Evolutionary conservation across 2,329 filamentous ascomycete species (phyloP), one percentile per base, ranked within the genome.

Genomic region (Atkinsonella hypoxylon): DNA sequence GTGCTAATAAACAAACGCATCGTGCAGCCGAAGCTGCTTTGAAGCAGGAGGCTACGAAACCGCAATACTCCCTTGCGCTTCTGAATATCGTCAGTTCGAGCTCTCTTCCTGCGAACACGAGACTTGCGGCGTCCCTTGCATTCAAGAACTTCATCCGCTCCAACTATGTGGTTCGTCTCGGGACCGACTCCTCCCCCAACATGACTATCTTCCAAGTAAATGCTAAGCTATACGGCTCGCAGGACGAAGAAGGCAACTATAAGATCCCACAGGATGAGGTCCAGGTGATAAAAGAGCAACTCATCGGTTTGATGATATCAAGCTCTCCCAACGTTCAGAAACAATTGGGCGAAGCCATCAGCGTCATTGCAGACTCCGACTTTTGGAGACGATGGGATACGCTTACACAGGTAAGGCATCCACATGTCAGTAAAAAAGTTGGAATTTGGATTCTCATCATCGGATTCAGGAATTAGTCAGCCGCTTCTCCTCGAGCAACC

Each of bases 131-230:
- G 61, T 88, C 93, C 30, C 77, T 98, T 53, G 93, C 87, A 73
- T 98, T 98, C 79, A 98, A 98, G 72, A 98, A 98, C 74, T 95
- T 95, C 68, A 89, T 98, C 63, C 86, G 87, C 68, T 82, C 86
- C 64, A 93, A 89, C 74, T 98, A 94, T 81, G 87, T 89, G 60
- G 82, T 85, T 70, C 59, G 80, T 73, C 44, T 13, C 52, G 20
- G 38, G 34, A 47, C 45, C 26, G 39, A 32, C n/a, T 20, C 26
- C 22, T 42, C 40, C 12, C 6, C 13, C 47, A 43, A 43, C 55
- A 26, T 34, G 47, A 48, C 41, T 34, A 36, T 39, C 42, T 42
- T 52, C 50, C 38, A 45, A 51, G 22, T 18, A 13, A n/a, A 49
- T 40, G 42, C 53, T 57, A 55, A 58, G 56, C 54, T 51, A 48